Percentiles rank a stretch among this genome's conserved stretches.
These are phyloP conservation scores for Suillus weaverae DNA, from an alignment of 768 basidiomycete species.

Conservation along the genomic window DNA sequence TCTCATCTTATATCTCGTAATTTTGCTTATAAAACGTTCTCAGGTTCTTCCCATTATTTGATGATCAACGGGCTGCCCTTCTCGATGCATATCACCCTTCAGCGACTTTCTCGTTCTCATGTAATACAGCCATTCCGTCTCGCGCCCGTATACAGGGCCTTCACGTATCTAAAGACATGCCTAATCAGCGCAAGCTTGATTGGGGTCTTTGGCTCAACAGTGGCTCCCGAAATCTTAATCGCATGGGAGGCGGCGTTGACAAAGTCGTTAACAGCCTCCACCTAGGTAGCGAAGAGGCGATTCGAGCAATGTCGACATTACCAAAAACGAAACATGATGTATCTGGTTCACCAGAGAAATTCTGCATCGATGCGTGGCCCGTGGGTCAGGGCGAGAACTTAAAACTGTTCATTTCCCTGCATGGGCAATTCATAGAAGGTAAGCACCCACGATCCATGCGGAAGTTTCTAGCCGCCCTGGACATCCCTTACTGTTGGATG, in stretches of 20 bases:
- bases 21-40: slow-evolving; percentile 16
- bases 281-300: slow-evolving; percentile 63
- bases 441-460: slow-evolving; percentile 31
- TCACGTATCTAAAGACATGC: slow-evolving; percentile 61
- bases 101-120: slow-evolving; percentile 90
- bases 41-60: slow-evolving; percentile 86
- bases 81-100: slow-evolving; percentile 74
- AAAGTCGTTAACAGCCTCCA: slow-evolving; percentile 68
- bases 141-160: slow-evolving; percentile 76
- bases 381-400: slow-evolving; percentile 57
- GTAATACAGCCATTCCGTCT: slow-evolving; percentile 78
- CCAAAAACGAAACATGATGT: slow-evolving; percentile 87
- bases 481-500: neutral
- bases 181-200: slow-evolving; percentile 80
- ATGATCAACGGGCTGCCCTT: slow-evolving; percentile 68
- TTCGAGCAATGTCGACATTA: slow-evolving; percentile 59
- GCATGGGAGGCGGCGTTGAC: slow-evolving; percentile 61
- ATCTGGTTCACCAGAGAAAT: slow-evolving; percentile 72
- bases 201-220: slow-evolving; percentile 71
- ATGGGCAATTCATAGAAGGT: slow-evolving; percentile 94
- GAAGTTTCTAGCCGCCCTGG: neutral
- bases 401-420: slow-evolving; percentile 69
- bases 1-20: neutral
- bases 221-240: slow-evolving; percentile 76
- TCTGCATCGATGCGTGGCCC: slow-evolving; percentile 85